These are phyloP conservation scores for Pyrenochaeta sp. DNA, from an alignment of 2,329 filamentous ascomycete species.

Conservation along the genomic window DNA sequence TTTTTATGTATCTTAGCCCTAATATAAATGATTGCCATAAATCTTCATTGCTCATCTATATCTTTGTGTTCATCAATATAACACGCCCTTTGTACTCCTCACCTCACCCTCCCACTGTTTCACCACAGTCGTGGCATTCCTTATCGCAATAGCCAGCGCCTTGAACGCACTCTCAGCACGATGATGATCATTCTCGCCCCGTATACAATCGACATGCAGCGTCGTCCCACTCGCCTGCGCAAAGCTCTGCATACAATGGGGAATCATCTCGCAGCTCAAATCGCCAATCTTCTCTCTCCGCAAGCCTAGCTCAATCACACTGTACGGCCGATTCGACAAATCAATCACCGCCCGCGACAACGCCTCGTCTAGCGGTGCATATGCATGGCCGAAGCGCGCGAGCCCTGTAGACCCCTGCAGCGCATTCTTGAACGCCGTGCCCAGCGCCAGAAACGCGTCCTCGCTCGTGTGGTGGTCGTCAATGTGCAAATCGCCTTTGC, in stretches of 20 bases:
- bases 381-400: conserved; percentile 88
- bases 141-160: conserved; percentile 86
- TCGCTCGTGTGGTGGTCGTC: conserved; percentile 99
- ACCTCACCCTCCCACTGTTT: conserved; percentile 88
- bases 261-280: conserved; percentile 90
- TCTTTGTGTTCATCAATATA: conserved; percentile 55
- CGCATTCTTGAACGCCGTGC: conserved; percentile 80
- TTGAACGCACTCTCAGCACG: conserved; percentile 97
- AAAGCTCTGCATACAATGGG: conserved; percentile 93
- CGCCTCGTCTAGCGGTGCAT: conserved; percentile 93
- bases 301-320: conserved; percentile 82
- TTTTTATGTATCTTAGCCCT: neutral
- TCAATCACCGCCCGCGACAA: conserved; percentile 93
- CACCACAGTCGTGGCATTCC: conserved; percentile 76
- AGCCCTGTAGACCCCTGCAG: conserved; percentile 81
- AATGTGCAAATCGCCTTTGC: conserved; percentile 91
- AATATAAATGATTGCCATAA: neutral
- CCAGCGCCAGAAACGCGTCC: conserved; percentile 91
- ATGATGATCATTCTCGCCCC: conserved; percentile 95
- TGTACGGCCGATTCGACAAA: conserved; percentile 88
- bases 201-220: conserved; percentile 91
- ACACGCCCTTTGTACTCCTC: conserved; percentile 92
- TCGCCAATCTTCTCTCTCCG: conserved; percentile 93
- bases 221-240: conserved; percentile 89
- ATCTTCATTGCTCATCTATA: neutral